Base-by-base conservation (phyloP, 2,329 filamentous ascomycete genomes). In the Penicillium sp. region DNA sequence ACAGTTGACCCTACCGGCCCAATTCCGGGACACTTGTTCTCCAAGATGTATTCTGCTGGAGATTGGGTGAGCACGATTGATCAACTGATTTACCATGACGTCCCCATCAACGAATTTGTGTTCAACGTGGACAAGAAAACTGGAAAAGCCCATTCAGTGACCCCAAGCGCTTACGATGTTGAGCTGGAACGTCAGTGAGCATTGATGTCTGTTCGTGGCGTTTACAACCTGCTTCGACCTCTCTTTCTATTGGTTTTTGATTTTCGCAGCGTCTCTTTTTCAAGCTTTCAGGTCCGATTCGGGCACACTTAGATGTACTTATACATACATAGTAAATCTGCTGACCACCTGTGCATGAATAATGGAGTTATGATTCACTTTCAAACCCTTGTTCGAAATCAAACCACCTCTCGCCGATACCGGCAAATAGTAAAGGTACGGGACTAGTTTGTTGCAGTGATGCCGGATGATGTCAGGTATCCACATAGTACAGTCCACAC, bases 31-130 rank as follows among this genome's bases (percentile, higher is more conserved):
- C 45, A 53, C 13, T 46, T 65, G 14, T 58, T 63, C 14, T 58
- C 59, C 6, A 51, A 53, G 5, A 49, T 64, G n/a, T 63, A 63
- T 29, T 56, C 59, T 39, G 40, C 61, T 2, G 54, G 54, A 19
- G 55, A 63, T 34, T 66, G 58, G 58, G 43, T 19, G n/a, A 51
- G 45, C 9, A 56, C 46, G 2, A 48, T 56, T 29, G 49, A 55
- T 37, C 36, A 44, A 37, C 14, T 42, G 48, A 34, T 42, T 10
- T 36, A 57, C 33, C 19, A 44, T 16, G 37, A 45, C 26, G 37
- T 54, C 51, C 16, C 48, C 24, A 42, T 54, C 28, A 37, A 56
- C 26, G 13, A 62, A 57, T 14, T 50, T 52, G 51, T 63, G 57
- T 55, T 56, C 47, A 28, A 52, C 19, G 18, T 69, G 55, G 65